Evolutionary conservation across 768 basidiomycete species (phyloP).

Genomic region (Basidioascus undulatus): DNA sequence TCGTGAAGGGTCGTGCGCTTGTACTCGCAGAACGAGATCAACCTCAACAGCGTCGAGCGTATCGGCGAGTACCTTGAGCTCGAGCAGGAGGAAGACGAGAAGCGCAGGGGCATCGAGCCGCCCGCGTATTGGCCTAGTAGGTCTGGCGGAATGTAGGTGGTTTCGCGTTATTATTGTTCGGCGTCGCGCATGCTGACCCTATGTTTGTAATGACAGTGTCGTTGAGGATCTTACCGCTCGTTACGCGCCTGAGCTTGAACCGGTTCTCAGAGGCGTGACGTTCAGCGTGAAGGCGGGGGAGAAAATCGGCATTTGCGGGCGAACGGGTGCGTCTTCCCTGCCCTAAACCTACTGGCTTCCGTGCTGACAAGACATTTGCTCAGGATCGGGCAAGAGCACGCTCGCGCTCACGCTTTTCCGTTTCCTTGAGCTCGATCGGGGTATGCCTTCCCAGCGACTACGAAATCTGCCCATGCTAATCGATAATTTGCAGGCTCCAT

Average conservation of each 20-base stretch:
- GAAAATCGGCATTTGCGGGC: constrained; percentile 23
- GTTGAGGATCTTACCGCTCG: neutral
- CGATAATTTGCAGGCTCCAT: too few species aligned
- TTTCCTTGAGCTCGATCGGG: constrained; percentile 19
- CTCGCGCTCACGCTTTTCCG: constrained; percentile 23
- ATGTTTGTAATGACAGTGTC: too few species aligned
- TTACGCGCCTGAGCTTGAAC: constrained; percentile 15
- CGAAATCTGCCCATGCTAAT: constrained; percentile 39
- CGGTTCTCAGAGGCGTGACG: constrained; percentile 19
- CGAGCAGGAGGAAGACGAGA: constrained; percentile 9
- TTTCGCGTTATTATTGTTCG: neutral
- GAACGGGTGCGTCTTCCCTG: too few species aligned
- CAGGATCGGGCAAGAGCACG: constrained; percentile 13
- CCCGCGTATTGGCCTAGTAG: constrained; percentile 21
- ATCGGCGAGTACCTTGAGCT: constrained; percentile 16
- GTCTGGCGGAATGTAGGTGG: constrained; percentile 17
- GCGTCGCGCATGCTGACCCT: neutral
- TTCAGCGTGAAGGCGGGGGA: constrained; percentile 20
- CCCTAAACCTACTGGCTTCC: too few species aligned
- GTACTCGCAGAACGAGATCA: constrained; percentile 15
- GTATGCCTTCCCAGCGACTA: constrained; percentile 15
- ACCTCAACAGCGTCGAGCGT: constrained; percentile 24
- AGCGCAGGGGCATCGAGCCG: constrained; percentile 16
- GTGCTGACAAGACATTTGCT: too few species aligned
- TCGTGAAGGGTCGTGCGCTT: constrained; percentile 22